phyloP scores from a whole-genome alignment of 192 early-diverging fungal genomes.

The Irineochytrium annulatum region DNA sequence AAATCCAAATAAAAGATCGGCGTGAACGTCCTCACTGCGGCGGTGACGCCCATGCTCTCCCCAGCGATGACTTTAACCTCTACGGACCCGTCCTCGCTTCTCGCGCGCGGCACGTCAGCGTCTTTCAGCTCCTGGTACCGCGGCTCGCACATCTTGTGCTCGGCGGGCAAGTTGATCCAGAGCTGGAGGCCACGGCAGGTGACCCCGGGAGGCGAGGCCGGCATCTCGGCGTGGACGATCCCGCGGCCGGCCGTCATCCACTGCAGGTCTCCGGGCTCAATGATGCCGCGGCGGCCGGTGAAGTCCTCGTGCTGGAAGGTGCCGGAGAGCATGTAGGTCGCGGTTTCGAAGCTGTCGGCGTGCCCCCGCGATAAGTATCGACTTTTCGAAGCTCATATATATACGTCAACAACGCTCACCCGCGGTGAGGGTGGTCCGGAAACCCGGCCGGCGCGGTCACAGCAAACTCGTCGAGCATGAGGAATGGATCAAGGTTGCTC shows the following conservation, averaged over 20 bases:
- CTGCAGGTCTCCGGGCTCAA: conserved; percentile 47
- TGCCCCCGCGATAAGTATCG: too few relatives aligned
- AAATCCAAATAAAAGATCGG: conserved; percentile 81
- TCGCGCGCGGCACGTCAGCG: conserved; percentile 59
- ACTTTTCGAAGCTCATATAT: too few relatives aligned
- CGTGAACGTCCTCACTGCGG: conserved; percentile 67
- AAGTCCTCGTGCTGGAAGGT: conserved; percentile 57
- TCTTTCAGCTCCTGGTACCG: conserved; percentile 52
- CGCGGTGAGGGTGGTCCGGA: conserved; percentile 33
- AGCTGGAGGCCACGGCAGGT: conserved; percentile 47
- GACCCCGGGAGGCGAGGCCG: conserved; percentile 21
- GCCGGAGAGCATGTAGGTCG: conserved; percentile 60
- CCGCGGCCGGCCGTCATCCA: conserved; percentile 70
- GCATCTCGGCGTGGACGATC: conserved; percentile 60
- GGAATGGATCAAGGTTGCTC: conserved; percentile 81
- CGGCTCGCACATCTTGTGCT: conserved; percentile 18
- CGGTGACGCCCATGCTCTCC: conserved; percentile 64
- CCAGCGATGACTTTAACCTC: conserved; percentile 85
- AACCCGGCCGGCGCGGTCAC: conserved; percentile 10
- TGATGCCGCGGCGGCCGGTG: conserved; percentile 47
- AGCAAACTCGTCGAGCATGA: conserved; percentile 69
- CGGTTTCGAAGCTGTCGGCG: conserved; percentile 65
- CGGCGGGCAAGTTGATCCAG: conserved; percentile 57
- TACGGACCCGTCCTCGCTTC: conserved; percentile 42
- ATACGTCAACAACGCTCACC: too few relatives aligned